A percentile compares a stretch with the other conserved stretches of the same genome.
Conservation (phyloP, 2,329 filamentous ascomycete species). For the Pyrenophora teres region DNA sequence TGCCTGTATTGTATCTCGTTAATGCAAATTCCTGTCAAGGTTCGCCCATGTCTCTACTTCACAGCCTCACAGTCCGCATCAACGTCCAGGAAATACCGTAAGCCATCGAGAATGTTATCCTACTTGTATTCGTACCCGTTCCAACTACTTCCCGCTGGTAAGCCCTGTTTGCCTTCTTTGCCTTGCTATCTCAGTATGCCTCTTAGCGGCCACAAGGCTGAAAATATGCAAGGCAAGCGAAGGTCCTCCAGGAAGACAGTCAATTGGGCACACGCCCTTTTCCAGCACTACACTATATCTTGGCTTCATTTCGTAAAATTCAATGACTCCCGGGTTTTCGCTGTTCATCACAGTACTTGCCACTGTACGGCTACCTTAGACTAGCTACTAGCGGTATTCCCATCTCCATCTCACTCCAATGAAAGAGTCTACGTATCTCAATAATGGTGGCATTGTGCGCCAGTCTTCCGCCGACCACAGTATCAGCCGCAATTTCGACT, state of each 20-base stretch:
- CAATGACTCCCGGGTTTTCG: not conserved
- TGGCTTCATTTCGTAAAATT: not conserved
- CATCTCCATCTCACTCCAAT: not conserved
- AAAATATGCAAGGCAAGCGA: constrained; percentile 10
- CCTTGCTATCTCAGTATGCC: constrained; percentile 14
- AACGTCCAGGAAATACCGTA: not conserved
- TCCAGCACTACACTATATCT: constrained; percentile 7
- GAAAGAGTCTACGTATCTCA: constrained; percentile 2
- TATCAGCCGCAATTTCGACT: not conserved
- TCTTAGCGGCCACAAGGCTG: constrained; percentile 14
- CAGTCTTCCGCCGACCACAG: constrained; percentile 3
- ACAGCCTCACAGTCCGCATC: not conserved
- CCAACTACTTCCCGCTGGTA: constrained; percentile 3
- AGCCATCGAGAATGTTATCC: not conserved
- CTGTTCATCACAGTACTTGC: not conserved
- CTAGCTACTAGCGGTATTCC: not conserved
- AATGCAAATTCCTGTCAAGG: not conserved
- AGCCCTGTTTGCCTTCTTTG: constrained; percentile 29
- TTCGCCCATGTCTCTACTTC: not conserved
- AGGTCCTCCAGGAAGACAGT: constrained; percentile 9
- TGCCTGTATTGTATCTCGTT: not conserved
- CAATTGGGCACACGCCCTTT: constrained; percentile 1
- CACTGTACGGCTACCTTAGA: not conserved
- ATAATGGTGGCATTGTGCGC: constrained; percentile 6
- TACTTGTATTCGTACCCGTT: too few species aligned